phyloP scores from a whole-genome alignment of 768 basidiomycete genomes.

The Russula vinacea region DNA sequence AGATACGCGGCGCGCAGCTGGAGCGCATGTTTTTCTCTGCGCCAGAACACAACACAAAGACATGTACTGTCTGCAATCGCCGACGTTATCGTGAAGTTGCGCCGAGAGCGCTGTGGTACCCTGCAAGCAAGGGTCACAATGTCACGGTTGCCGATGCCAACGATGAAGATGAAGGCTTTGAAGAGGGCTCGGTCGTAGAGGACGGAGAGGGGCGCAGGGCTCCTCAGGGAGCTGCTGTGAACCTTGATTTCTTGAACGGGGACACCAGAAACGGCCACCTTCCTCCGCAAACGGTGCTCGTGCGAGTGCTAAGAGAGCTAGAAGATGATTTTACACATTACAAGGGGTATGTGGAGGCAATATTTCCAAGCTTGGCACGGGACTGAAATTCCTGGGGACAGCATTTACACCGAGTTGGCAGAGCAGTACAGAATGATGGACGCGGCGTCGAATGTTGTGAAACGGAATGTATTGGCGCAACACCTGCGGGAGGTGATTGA shows the following conservation, averaged over 20 bases:
- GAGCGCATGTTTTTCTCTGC: slow-evolving; percentile 81
- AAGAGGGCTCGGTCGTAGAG: slow-evolving; percentile 25
- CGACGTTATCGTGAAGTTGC: slow-evolving; percentile 34
- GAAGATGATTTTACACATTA: slow-evolving; percentile 96
- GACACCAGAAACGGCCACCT: slow-evolving; percentile 38
- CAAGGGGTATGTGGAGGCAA: slow-evolving; percentile 63
- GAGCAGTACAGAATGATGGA: slow-evolving; percentile 93
- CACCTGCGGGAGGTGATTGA: slow-evolving; percentile 92
- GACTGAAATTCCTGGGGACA: slow-evolving; percentile 36
- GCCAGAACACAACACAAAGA: slow-evolving; percentile 68
- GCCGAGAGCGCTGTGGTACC: slow-evolving; percentile 33
- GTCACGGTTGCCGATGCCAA: slow-evolving; percentile 19
- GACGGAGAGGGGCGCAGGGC: slow-evolving; percentile 4
- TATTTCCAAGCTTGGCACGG: slow-evolving; percentile 3
- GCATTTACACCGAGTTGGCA: slow-evolving; percentile 86
- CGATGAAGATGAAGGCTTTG: slow-evolving; percentile 30
- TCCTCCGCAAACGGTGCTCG: slow-evolving; percentile 86
- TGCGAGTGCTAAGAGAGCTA: slow-evolving; percentile 77
- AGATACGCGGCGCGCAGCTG: slow-evolving; percentile 72
- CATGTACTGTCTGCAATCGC: slow-evolving; percentile 65
- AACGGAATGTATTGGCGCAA: slow-evolving; percentile 80
- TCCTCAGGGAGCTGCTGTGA: background rate
- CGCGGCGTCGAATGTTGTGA: slow-evolving; percentile 72
- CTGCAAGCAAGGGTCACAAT: slow-evolving; percentile 29
- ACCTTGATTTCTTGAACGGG: slow-evolving; percentile 23